Base-by-base conservation (phyloP, 805 yeast genomes). In the Candida dajiaensis region DNA sequence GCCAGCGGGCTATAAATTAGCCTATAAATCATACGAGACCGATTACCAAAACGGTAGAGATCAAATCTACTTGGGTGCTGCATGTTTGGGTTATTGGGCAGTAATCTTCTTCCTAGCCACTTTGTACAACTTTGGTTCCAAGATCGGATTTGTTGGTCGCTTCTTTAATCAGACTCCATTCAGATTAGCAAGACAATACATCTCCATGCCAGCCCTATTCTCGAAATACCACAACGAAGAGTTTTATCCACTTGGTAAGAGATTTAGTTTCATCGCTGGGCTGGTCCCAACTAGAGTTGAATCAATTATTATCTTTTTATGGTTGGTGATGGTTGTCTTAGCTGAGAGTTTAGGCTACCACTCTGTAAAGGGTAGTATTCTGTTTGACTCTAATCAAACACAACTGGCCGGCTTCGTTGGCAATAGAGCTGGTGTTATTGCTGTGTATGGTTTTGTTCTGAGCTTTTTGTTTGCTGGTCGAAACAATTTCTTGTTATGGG, bases 401-500 rank as follows among this genome's bases (percentile, higher is more conserved):
- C 58, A 57, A 42, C 43, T 45, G 38, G 37, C 53, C 10, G 48
- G 61, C 43, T 55, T 52, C 35, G 49, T 50, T 9, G 58, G 55
- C 51, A 59, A 57, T 43, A 47, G 61, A 45, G 46, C 56, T 16
- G 61, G 58, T 40, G 44, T 52, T 26, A 41, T 55, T 10, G 41
- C 45, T 16, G 58, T 66, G 40, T 66, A 65, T 10, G 62, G 64
- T 25, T 53, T 80, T 48, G 87, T 89, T 0, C 56, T 74, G 8
- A 57, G 78, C 23, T 71, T 80, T 44, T 61, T 84, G 40, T 80
- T 85, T 57, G 83, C 87, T 7, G 85, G 88, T 13, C 69, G 94
- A 55, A 86, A 84, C 64, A 86, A 83, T 62, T 71, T 86, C 41
- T 64, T 85, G 50, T 72, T 76, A 50, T 69, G 66, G 64, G 45